phyloP scores from a whole-genome alignment of 75 land plant genomes.

The Cupressus sempervirens region DNA sequence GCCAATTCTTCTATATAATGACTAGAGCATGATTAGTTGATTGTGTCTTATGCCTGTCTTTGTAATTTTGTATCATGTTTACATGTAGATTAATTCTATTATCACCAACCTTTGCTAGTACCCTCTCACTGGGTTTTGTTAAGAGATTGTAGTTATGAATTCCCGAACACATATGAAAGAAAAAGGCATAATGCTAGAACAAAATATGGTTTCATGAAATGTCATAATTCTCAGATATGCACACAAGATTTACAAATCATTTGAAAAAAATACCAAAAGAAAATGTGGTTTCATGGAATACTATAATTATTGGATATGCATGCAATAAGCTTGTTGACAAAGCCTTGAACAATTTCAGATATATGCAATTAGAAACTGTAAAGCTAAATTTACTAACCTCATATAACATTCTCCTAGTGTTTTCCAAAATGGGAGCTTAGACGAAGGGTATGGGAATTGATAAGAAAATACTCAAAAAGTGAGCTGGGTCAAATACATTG shows the following conservation, averaged over 20 bases:
- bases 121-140: neutral
- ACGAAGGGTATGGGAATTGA: neutral
- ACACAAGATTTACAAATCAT: neutral
- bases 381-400: neutral
- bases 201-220: neutral
- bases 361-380: neutral
- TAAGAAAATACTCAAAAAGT: neutral
- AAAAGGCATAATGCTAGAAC: neutral
- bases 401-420: neutral
- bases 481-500: neutral
- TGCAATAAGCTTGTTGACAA: neutral
- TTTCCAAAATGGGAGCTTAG: neutral
- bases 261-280: too few relatives aligned
- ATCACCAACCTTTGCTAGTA: neutral
- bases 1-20: neutral
- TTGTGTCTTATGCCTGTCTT: neutral
- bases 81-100: neutral
- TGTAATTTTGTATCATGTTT: too few relatives aligned
- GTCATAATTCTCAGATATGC: neutral
- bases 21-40: neutral
- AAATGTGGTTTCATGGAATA: too few relatives aligned
- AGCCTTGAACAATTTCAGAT: neutral
- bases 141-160: neutral
- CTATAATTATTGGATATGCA: too few relatives aligned
- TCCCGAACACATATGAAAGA: neutral